Conservation (phyloP, 192 early-diverging fungal genomes). For the Geranomyces variabilis region DNA sequence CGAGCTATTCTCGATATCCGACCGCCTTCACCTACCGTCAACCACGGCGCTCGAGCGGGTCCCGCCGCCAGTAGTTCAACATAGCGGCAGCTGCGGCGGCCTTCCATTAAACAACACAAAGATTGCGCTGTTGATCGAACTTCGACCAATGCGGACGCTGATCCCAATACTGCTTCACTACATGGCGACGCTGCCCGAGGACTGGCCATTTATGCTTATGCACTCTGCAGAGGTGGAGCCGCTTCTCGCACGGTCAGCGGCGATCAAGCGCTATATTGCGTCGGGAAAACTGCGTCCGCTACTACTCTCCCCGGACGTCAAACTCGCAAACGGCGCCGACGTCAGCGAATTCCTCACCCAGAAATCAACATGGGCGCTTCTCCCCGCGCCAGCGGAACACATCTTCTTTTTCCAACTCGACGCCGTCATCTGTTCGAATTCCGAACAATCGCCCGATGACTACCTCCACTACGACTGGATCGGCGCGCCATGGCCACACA, state of each 20-base stretch:
- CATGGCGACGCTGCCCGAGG: conserved; percentile 27
- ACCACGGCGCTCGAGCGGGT: too few species aligned
- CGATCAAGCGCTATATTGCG: conserved; percentile 19
- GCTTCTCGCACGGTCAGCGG: background rate
- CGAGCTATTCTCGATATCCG: too few species aligned
- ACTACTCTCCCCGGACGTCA: conserved; percentile 7
- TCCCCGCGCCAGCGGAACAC: conserved; percentile 13
- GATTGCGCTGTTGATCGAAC: conserved; percentile 26
- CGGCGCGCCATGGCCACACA: conserved; percentile 32
- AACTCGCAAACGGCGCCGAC: conserved; percentile 7
- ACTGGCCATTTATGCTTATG: conserved; percentile 30
- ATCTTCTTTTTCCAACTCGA: conserved; percentile 36
- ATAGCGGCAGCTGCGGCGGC: too few species aligned
- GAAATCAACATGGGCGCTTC: conserved; percentile 15
- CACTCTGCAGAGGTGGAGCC: conserved; percentile 1
- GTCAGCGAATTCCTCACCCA: conserved; percentile 18
- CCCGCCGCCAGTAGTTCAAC: too few species aligned
- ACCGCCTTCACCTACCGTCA: too few species aligned
- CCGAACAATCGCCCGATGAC: conserved; percentile 11
- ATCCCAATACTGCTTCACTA: conserved; percentile 32
- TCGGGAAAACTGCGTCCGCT: conserved; percentile 10
- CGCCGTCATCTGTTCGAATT: conserved; percentile 28
- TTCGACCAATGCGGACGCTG: conserved; percentile 8
- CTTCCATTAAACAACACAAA: conserved; percentile 5
- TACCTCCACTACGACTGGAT: conserved; percentile 27